phyloP scores from a whole-genome alignment of 1,284 basidiomycete genomes.

The Xanthoconium separans region DNA sequence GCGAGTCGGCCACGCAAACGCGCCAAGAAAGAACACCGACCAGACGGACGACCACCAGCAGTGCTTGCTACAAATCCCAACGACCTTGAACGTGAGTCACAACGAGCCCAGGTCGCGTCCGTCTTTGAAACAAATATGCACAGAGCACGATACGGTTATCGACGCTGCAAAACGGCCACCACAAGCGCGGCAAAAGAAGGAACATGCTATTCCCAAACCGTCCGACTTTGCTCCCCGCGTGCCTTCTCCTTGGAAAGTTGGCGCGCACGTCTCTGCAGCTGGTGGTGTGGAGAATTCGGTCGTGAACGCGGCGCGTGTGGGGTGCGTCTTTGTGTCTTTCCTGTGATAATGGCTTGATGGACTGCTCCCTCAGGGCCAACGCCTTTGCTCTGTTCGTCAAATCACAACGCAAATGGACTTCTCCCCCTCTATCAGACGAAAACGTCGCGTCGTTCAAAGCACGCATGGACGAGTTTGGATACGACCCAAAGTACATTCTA shows the following conservation, averaged over 20 bases:
- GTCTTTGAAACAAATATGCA: not conserved
- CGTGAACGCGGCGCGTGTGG: constrained; percentile 68
- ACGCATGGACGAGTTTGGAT: constrained; percentile 58
- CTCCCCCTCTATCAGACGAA: constrained; percentile 52
- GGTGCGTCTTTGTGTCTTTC: constrained; percentile 41
- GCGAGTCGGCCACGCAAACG: constrained; percentile 16
- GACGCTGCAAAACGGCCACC: constrained; percentile 7
- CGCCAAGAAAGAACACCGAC: not conserved
- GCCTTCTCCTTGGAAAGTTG: constrained; percentile 60
- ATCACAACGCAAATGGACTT: constrained; percentile 79
- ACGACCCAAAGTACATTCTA: constrained; percentile 58
- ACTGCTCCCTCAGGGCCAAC: constrained; percentile 56
- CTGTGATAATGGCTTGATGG: not conserved
- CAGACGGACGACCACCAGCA: not conserved
- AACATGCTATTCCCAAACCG: not conserved
- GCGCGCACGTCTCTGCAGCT: constrained; percentile 80
- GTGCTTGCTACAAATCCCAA: not conserved
- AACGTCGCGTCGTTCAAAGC: constrained; percentile 56
- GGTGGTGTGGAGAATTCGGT: constrained; percentile 79
- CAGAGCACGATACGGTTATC: not conserved
- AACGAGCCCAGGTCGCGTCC: not conserved
- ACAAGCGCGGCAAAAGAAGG: constrained; percentile 8
- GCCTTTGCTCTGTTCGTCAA: constrained; percentile 85
- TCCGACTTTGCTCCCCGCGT: constrained; percentile 31
- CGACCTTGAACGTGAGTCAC: constrained; percentile 11